Base-by-base conservation (phyloP, 371 early-diverging fungal genomes). In the Zychaea mexicana region DNA sequence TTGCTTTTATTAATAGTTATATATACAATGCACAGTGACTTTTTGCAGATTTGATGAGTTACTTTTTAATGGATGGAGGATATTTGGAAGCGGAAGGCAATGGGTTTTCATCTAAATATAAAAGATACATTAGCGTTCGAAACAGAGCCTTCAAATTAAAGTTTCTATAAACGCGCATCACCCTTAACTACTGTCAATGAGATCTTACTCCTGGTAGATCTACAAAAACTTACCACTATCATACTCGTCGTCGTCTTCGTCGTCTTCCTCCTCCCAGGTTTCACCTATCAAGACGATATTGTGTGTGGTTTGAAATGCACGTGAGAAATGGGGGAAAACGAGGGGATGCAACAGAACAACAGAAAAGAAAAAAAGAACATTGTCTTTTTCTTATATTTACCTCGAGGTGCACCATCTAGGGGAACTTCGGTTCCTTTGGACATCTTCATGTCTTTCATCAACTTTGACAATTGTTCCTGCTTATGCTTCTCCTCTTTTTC, bases 381-480 rank as follows among this genome's bases (percentile, higher is more conserved):
- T 33, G 33, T 33, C 33, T 33, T 42, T 4, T 42, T 12, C 3
- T 1, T 42, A 42, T 42, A 42, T 42, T 62, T 65, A 69, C 70
- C 70, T 60, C 63, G 65, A 31, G 61, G 52, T n/a, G 21, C 19
- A 31, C 61, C 61, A 30, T 66, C 71, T 28, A 80, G 67, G 27
- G 74, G 54, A 5, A 84, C 80, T 60, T 84, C 77, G 19, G 69
- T 69, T 15, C 80, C 78, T 54, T 75, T 71, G 9, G 76, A 70
- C 26, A 81, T 70, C 27, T 79, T 75, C 74, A 90, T 84, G 62
- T 90, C 90, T n/a, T 74, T 72, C 85, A 90, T 86, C 45, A 91
- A 69, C 36, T 77, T 79, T 42, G 71, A 70, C 42, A 90, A 58
- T 59, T 90, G 84, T 30, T 86, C 68, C 61, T 84, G 74, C 24